Base-by-base conservation (phyloP, 768 basidiomycete genomes). In the Rubroboletus satanas region DNA sequence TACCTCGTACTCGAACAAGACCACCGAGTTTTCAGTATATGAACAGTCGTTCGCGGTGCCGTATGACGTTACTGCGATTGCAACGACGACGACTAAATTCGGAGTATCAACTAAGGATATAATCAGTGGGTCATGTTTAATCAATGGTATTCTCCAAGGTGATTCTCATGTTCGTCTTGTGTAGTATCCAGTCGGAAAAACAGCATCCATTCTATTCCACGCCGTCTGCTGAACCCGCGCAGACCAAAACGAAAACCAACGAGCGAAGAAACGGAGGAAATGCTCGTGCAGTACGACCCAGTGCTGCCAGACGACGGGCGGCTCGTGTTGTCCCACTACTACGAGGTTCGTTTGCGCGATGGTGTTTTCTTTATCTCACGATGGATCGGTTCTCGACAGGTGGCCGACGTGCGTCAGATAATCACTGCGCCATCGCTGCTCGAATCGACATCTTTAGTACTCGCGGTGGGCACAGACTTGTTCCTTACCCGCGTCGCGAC, bases 401-500 rank as follows among this genome's bases (percentile, higher is more conserved):
- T 93, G 32, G 79, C 83, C 14, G 83, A 84, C 48, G 77, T 84
- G n/a, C 77, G 79, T 38, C 74, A 76, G 17, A 85, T 98, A 45
- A 61, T 88, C 15, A 87, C 94, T 2, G 80, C 91, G 0, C 90
- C 95, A 0, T 85, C 94, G 0, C 78, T 91, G 3, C 81, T 97
- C 26, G 96, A 98, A 71, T 95, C 93, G 5, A 98, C 93, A 0
- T 93, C 93, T 0, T 73, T 98, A 7, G 82, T 98, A 28, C 84
- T 98, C 64, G 83, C 85, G 1, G 85, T 86, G 63, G 95, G 96
- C 5, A 77, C 94, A 8, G 96, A 98, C 72, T 77, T 98, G 59
- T 98, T 98, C 79, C 75, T 85, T 28, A 91, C 91, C 11, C 82
- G 93, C 15, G 79, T 91, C 5, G 81, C 90, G 37, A 93, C 95